Conservation (phyloP, 352 stramenopile species). For the Globisporangium parvum region DNA sequence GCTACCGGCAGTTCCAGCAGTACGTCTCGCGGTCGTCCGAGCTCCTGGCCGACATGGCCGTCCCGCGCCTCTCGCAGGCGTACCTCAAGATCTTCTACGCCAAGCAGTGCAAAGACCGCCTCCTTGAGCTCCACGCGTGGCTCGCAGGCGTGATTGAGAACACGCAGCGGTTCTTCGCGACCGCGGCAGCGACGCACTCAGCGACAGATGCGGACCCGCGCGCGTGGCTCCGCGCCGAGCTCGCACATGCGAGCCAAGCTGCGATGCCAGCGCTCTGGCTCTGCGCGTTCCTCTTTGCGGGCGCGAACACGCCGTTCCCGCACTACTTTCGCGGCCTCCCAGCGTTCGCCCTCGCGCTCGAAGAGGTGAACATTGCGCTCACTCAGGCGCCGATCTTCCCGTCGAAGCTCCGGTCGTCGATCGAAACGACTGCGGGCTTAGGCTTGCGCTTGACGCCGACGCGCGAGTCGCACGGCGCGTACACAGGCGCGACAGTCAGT, state of each 20-base stretch:
- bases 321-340: conserved; percentile 61
- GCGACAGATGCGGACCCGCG: background rate
- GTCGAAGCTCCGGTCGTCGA: conserved; percentile 62
- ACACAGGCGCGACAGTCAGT: conserved; percentile 60
- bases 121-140: conserved; percentile 71
- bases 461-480: conserved; percentile 52
- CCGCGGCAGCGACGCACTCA: background rate
- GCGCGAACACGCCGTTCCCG: conserved; percentile 68
- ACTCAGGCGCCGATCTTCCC: conserved; percentile 45
- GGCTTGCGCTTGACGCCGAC: conserved; percentile 54
- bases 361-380: conserved; percentile 67
- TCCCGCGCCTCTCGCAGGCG: conserved; percentile 61
- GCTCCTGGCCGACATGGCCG: conserved; percentile 43
- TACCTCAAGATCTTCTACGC: conserved; percentile 81
- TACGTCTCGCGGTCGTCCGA: conserved; percentile 63
- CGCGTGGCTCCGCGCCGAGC: background rate
- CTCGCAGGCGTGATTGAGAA: conserved; percentile 58
- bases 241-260: conserved; percentile 15
- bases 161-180: conserved; percentile 50
- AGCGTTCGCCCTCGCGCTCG: conserved; percentile 60
- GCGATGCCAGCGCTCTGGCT: conserved; percentile 51
- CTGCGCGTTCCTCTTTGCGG: conserved; percentile 62
- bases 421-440: conserved; percentile 42
- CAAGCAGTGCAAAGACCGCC: conserved; percentile 69
- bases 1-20: conserved; percentile 80